These are phyloP conservation scores for Fusarium musae DNA, from an alignment of 2,329 filamentous ascomycete species.

Conservation along the genomic window DNA sequence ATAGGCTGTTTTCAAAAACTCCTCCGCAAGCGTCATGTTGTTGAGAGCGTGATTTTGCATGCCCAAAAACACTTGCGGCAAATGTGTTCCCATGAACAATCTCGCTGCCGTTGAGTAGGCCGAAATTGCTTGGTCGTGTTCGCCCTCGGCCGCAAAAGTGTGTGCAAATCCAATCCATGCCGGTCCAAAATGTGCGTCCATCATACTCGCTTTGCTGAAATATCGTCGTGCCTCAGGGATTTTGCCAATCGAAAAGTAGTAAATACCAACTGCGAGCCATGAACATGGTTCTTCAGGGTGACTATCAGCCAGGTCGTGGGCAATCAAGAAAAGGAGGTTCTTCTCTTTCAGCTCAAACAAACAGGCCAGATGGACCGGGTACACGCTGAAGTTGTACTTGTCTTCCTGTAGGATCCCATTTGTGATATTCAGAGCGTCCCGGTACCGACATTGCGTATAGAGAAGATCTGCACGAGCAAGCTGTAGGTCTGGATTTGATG, in stretches of 20 bases:
- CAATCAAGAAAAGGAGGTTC: slow-evolving; percentile 89
- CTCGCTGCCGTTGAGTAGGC: slow-evolving; percentile 96
- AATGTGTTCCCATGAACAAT: slow-evolving; percentile 94
- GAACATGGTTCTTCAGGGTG: slow-evolving; percentile 91
- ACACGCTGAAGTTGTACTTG: slow-evolving; percentile 88
- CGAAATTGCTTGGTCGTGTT: slow-evolving; percentile 97
- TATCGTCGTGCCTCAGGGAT: slow-evolving; percentile 94
- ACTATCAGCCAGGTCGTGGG: slow-evolving; percentile 91
- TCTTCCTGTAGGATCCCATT: slow-evolving; percentile 83
- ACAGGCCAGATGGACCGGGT: slow-evolving; percentile 91
- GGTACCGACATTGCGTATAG: slow-evolving; percentile 94
- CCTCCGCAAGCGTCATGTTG: slow-evolving; percentile 92
- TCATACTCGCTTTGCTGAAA: slow-evolving; percentile 96
- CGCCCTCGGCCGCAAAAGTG: slow-evolving; percentile 96
- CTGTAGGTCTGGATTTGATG: slow-evolving; percentile 87
- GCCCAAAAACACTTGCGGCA: slow-evolving; percentile 93
- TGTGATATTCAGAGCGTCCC: slow-evolving; percentile 85
- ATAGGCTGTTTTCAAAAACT: slow-evolving; percentile 93
- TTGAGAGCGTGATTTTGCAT: slow-evolving; percentile 99
- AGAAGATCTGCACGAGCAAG: slow-evolving; percentile 90
- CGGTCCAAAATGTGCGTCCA: slow-evolving; percentile 96
- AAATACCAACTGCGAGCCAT: slow-evolving; percentile 94
- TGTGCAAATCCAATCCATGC: slow-evolving; percentile 99
- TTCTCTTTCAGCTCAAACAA: slow-evolving; percentile 88
- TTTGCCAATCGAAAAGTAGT: slow-evolving; percentile 89